Evolutionary conservation across 2,329 filamentous ascomycete species (phyloP), one percentile per base, ranked within the genome.

Genomic region (Parascedosporium putredinis): DNA sequence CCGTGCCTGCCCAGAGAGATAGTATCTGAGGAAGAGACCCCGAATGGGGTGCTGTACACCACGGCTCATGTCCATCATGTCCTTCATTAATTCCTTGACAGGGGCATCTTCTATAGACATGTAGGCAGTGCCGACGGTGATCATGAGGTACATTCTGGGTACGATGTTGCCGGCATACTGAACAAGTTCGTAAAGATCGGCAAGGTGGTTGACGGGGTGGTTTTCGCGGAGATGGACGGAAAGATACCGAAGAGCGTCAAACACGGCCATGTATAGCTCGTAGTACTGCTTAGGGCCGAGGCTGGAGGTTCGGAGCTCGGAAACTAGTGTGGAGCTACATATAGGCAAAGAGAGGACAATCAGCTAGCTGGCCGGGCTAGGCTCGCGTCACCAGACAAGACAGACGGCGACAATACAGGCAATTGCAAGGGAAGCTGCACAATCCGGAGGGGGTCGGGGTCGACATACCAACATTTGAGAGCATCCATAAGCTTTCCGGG

Each of bases 1-100:
- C 60, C 93, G 79, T 34, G 93, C 91, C 70, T 98, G 93, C 33
- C 93, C 91, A 22, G 88, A 93, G 47, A 98, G 78, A 64, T 96
- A 98, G 69, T 98, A 98, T 62, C 93, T 83, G 60, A 98, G 71
- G 65, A 98, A 98, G 50, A 98, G 75, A 16, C 93, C 93, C 51
- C 93, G 87, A 55, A 96, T 90, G 14, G 93, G 93, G 67, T 98
- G 93, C 63, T 98, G 93, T 20, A 98, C 90, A 51, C 93, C 93
- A 55, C 93, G 81, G 68, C 89, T 97, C 93, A 98, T 98, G 68
- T 98, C 93, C 93, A 98, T 98, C 93, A 98, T 98, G 67, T 98
- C 93, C 70, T 98, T 98, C 93, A 98, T 98, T 55, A 98, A 88
- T 73, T 98, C 93, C 71, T 98, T 98, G 58, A 98, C 93, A 1